Conservation (phyloP, 2,329 filamentous ascomycete species). For the Ilyonectria destructans region DNA sequence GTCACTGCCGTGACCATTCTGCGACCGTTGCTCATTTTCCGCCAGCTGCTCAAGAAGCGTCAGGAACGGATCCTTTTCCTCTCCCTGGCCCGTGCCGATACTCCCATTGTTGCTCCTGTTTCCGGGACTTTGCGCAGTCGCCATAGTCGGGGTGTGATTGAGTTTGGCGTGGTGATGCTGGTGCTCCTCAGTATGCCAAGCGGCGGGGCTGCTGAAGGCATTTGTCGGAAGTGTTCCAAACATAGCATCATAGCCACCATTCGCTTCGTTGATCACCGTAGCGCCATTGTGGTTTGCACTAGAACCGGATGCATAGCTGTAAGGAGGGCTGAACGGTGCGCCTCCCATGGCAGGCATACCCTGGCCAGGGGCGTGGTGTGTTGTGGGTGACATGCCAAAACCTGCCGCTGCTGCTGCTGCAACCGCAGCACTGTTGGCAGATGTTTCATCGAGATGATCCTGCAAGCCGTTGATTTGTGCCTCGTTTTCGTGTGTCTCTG, state of each 20-base stretch:
- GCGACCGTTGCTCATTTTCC: slow-evolving; percentile 79
- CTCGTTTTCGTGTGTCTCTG: slow-evolving; percentile 52
- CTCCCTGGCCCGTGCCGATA: slow-evolving; percentile 64
- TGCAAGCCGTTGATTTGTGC: slow-evolving; percentile 53
- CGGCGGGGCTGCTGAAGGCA: slow-evolving; percentile 66
- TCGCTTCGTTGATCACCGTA: slow-evolving; percentile 51
- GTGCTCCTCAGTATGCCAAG: slow-evolving; percentile 64
- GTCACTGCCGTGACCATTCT: slow-evolving; percentile 79
- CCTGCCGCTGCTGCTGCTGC: slow-evolving; percentile 57
- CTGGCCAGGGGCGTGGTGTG: slow-evolving; percentile 39
- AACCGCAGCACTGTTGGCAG: slow-evolving; percentile 54
- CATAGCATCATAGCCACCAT: slow-evolving; percentile 71
- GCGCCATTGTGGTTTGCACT: slow-evolving; percentile 49
- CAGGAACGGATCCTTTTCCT: slow-evolving; percentile 87
- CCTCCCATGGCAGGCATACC: slow-evolving; percentile 52
- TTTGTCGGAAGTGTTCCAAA: slow-evolving; percentile 71
- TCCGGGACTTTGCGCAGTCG: slow-evolving; percentile 59
- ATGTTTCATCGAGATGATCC: slow-evolving; percentile 54
- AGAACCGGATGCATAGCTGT: slow-evolving; percentile 57
- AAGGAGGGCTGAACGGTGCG: slow-evolving; percentile 61
- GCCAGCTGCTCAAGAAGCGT: slow-evolving; percentile 86
- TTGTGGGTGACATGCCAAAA: slow-evolving; percentile 51
- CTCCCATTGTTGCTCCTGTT: slow-evolving; percentile 67
- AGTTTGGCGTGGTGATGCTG: slow-evolving; percentile 41
- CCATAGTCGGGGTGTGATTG: slow-evolving; percentile 41